Evolutionary conservation across 192 early-diverging fungal genomes (phyloP).

Genomic region (Pilaira anomala): DNA sequence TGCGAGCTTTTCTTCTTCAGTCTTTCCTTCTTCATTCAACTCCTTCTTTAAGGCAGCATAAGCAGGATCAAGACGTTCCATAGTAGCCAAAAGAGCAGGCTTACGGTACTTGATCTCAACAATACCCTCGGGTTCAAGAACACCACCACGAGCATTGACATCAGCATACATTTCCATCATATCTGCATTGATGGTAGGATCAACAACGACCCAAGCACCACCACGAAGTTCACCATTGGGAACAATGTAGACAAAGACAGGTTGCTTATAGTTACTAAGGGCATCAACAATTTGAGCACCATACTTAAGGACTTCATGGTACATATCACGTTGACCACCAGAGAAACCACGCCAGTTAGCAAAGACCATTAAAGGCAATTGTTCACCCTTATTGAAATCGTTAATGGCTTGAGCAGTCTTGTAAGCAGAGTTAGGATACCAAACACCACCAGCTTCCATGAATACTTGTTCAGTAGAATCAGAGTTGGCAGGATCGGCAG

Average conservation of each 20-base stretch:
- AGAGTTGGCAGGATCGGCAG: conserved; percentile 92
- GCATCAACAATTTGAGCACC: conserved; percentile 98
- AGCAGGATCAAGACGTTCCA: conserved; percentile 86
- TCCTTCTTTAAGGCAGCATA: conserved; percentile 72
- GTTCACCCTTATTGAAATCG: conserved; percentile 98
- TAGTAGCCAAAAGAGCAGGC: conserved; percentile 85
- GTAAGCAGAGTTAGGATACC: conserved; percentile 99
- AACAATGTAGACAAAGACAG: conserved; percentile 95
- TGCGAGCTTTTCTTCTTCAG: conserved; percentile 58
- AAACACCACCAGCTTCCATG: conserved; percentile 92
- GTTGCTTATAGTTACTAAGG: conserved; percentile 91
- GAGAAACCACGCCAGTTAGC: conserved; percentile 99
- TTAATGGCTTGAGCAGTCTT: conserved; percentile 99
- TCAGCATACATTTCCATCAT: conserved; percentile 99
- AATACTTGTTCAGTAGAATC: conserved; percentile 86
- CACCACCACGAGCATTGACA: conserved; percentile 84
- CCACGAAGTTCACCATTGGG: conserved; percentile 95
- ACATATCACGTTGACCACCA: conserved; percentile 98
- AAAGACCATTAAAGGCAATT: conserved; percentile 97
- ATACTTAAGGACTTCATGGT: conserved; percentile 96
- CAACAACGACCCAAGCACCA: conserved; percentile 97
- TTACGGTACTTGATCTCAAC: conserved; percentile 98
- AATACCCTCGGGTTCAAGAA: conserved; percentile 95
- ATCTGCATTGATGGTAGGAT: conserved; percentile 93
- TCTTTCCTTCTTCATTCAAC: conserved; percentile 49